These are phyloP conservation scores for Eimeria falciformis DNA, from an alignment of 169 alveolate genomes.

Conservation along the genomic window DNA sequence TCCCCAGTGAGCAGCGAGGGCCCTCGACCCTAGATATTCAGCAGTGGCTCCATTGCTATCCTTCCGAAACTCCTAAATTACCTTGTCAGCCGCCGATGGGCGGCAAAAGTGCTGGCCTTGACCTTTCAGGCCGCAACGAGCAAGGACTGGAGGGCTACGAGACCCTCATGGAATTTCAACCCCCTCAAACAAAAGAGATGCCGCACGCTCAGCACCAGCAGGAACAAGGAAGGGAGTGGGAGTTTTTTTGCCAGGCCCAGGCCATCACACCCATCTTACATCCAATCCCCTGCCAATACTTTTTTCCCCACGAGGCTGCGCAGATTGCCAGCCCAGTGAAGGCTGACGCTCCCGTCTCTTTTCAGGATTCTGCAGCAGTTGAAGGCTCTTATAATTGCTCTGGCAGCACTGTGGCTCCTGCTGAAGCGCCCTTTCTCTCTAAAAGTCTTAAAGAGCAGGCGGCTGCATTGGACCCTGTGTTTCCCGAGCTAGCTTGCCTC, in stretches of 20 bases:
- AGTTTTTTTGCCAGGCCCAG: too few species aligned
- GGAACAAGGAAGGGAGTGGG: too few species aligned
- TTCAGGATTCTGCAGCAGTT: background rate
- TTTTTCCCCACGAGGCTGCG: too few species aligned
- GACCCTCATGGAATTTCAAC: too few species aligned
- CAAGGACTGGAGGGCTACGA: too few species aligned
- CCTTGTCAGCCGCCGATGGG: background rate
- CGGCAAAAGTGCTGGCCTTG: background rate
- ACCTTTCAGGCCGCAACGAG: too few species aligned
- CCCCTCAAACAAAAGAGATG: too few species aligned
- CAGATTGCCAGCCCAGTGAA: too few species aligned
- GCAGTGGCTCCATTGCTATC: background rate
- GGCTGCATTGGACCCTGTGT: background rate
- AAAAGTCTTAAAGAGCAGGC: background rate
- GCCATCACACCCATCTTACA: too few species aligned
- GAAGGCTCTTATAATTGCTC: too few species aligned
- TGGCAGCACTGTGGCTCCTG: background rate
- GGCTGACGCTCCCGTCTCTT: background rate
- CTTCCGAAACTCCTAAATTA: background rate
- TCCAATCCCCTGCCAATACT: too few species aligned
- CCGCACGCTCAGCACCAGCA: too few species aligned
- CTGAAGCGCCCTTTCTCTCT: background rate
- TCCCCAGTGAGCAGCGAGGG: background rate
- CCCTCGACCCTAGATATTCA: background rate
- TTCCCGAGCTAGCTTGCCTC: conserved; percentile 64